phyloP scores from a whole-genome alignment of 2,329 filamentous ascomycete species.

The Curvularia spicifera region DNA sequence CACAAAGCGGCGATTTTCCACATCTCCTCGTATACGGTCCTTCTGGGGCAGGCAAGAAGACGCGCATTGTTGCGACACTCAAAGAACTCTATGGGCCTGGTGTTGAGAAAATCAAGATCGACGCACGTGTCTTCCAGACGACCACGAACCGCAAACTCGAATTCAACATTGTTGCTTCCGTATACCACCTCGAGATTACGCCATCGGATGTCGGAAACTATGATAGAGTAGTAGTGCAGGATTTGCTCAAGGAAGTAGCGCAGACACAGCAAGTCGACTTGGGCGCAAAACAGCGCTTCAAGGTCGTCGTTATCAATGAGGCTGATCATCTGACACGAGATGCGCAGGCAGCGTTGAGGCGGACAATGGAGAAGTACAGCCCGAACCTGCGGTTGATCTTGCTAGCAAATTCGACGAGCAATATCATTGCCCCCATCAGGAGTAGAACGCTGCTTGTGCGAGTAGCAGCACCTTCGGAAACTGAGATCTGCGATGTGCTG shows the following conservation, averaged over 20 bases:
- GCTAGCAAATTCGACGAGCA: slow-evolving; percentile 93
- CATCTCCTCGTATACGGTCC: slow-evolving; percentile 97
- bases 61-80: slow-evolving; percentile 90
- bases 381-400: slow-evolving; percentile 91
- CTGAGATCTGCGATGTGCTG: slow-evolving; percentile 82
- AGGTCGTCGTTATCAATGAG: slow-evolving; percentile 99
- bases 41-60: slow-evolving; percentile 97
- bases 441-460: slow-evolving; percentile 89
- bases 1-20: slow-evolving; percentile 95
- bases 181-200: slow-evolving; percentile 98
- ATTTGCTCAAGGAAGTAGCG: slow-evolving; percentile 94
- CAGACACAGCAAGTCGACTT: slow-evolving; percentile 99
- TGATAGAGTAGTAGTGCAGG: slow-evolving; percentile 93
- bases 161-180: slow-evolving; percentile 97
- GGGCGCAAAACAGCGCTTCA: slow-evolving; percentile 88
- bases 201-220: slow-evolving; percentile 96
- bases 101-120: slow-evolving; percentile 99
- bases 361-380: slow-evolving; percentile 99
- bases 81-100: slow-evolving; percentile 95
- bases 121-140: slow-evolving; percentile 94
- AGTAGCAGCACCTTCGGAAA: slow-evolving; percentile 85
- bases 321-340: slow-evolving; percentile 93
- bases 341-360: slow-evolving; percentile 89
- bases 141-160: slow-evolving; percentile 95
- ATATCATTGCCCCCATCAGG: slow-evolving; percentile 98